Percentiles rank a stretch among this genome's conserved stretches.
These are phyloP conservation scores for Excoecaria cochinchinensis DNA, from an alignment of 345 rosid genomes.

Conservation along the genomic window DNA sequence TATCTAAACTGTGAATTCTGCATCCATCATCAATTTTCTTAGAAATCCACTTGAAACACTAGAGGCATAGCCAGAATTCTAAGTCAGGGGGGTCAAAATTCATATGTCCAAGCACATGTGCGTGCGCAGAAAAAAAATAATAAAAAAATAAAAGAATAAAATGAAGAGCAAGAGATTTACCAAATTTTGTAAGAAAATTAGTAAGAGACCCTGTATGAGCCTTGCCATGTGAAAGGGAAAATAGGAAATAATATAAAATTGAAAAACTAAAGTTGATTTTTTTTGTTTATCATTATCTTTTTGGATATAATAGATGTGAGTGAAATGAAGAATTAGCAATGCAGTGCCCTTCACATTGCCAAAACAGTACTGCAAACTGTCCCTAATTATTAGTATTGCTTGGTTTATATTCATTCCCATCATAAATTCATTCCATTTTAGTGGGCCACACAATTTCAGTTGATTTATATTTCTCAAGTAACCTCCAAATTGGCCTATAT, in stretches of 20 bases:
- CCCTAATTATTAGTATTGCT: background rate
- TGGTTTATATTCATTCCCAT: background rate
- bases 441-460: background rate
- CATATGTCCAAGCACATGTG: too few relatives aligned
- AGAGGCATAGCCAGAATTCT: background rate
- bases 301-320: too few relatives aligned
- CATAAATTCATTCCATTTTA: background rate
- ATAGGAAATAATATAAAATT: too few relatives aligned
- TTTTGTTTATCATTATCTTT: too few relatives aligned
- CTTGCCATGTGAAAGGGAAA: too few relatives aligned
- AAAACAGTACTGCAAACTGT: background rate
- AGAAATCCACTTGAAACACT: background rate
- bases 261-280: too few relatives aligned
- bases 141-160: too few relatives aligned
- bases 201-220: too few relatives aligned
- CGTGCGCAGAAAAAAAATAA: too few relatives aligned
- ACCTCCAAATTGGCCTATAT: background rate
- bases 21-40: background rate
- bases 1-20: background rate
- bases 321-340: background rate
- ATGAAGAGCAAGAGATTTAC: too few relatives aligned
- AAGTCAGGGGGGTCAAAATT: background rate
- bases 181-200: too few relatives aligned
- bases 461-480: background rate
- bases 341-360: background rate